Conservation (phyloP, 1,284 basidiomycete species). For the Gymnopus androsaceus region DNA sequence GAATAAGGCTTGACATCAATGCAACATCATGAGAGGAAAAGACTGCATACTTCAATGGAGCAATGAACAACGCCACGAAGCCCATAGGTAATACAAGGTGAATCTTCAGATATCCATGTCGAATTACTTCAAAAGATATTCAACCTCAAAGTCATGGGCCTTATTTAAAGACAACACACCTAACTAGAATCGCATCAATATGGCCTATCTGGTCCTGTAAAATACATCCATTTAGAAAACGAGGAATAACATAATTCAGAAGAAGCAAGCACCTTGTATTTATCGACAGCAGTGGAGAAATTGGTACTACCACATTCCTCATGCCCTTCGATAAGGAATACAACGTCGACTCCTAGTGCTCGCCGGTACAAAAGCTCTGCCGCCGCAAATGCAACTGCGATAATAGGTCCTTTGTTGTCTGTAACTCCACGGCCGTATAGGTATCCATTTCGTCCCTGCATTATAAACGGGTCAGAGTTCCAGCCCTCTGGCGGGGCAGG, state of each 20-base stretch:
- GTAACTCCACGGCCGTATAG: conserved; percentile 92
- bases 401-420: conserved; percentile 92
- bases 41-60: conserved; percentile 58
- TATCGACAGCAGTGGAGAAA: conserved; percentile 75
- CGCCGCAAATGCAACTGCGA: conserved; percentile 89
- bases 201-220: conserved; percentile 74
- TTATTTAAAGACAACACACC: conserved; percentile 41
- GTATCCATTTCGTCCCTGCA: conserved; percentile 88
- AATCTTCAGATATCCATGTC: conserved; percentile 93
- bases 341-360: conserved; percentile 82
- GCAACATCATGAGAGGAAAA: neutral
- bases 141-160: neutral
- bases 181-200: conserved; percentile 86
- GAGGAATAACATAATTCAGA: neutral
- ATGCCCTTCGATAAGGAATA: conserved; percentile 94
- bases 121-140: conserved; percentile 68
- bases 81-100: conserved; percentile 96
- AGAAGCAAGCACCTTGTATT: conserved; percentile 62
- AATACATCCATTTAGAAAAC: neutral
- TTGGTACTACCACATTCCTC: conserved; percentile 92
- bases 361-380: conserved; percentile 76
- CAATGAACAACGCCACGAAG: conserved; percentile 91
- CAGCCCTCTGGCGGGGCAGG: conserved; percentile 75
- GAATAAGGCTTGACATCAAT: neutral
- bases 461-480: conserved; percentile 83